These are phyloP conservation scores for Lachnellula hyalina DNA, from an alignment of 2,329 filamentous ascomycete genomes.

Conservation along the genomic window DNA sequence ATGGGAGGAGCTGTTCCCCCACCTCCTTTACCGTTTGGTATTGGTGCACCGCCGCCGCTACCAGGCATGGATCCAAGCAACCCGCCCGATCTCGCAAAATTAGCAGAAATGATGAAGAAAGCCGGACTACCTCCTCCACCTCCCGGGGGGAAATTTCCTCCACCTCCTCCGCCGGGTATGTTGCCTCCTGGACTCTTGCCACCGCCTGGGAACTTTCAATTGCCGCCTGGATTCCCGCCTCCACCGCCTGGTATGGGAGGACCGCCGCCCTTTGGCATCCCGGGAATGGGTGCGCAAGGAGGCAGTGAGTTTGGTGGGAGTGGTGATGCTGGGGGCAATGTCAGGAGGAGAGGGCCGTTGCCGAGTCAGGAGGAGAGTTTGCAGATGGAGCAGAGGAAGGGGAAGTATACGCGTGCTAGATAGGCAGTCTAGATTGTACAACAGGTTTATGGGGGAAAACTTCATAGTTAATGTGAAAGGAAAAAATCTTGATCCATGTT, in stretches of 20 bases:
- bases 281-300: not conserved
- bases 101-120: constrained; percentile 61
- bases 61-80: constrained; percentile 55
- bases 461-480: not conserved
- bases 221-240: constrained; percentile 26
- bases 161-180: constrained; percentile 38
- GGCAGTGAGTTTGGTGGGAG: constrained; percentile 28
- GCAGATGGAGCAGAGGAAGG: constrained; percentile 66
- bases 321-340: constrained; percentile 34
- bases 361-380: constrained; percentile 82
- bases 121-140: constrained; percentile 58
- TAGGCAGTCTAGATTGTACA: constrained; percentile 5
- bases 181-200: constrained; percentile 45
- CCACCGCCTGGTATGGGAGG: constrained; percentile 32
- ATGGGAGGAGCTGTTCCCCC: constrained; percentile 38
- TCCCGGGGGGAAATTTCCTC: constrained; percentile 29
- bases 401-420: constrained; percentile 50
- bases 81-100: constrained; percentile 54
- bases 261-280: not conserved
- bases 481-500: not conserved
- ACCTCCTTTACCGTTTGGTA: constrained; percentile 38
- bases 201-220: constrained; percentile 30
- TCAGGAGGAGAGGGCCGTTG: constrained; percentile 62
- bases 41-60: constrained; percentile 36
- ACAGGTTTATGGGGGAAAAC: not conserved